A percentile compares a stretch with the other conserved stretches of the same genome.
Evolutionary conservation across 805 yeast species (phyloP).

Genomic region (Saitoella complicata): DNA sequence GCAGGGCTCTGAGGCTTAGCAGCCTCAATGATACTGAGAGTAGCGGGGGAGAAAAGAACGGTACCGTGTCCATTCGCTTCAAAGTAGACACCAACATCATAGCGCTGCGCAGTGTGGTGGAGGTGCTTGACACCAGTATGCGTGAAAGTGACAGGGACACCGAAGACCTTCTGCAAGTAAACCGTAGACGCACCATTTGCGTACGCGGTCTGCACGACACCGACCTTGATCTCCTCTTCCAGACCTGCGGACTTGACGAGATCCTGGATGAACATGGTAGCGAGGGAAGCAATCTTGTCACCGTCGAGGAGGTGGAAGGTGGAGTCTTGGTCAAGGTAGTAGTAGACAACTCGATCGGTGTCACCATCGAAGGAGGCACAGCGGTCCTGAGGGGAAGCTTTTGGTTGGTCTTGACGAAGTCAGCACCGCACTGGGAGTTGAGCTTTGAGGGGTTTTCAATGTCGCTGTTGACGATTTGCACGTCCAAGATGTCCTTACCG

Average conservation of each 20-base stretch:
- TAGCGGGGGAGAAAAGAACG: slow-evolving; percentile 53
- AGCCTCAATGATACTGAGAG: slow-evolving; percentile 24
- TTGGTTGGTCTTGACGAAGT: slow-evolving; percentile 83
- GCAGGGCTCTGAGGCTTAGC: slow-evolving; percentile 26
- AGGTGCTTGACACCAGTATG: slow-evolving; percentile 94
- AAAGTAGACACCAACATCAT: slow-evolving; percentile 84
- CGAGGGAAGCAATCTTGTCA: slow-evolving; percentile 76
- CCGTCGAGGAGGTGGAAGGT: slow-evolving; percentile 51
- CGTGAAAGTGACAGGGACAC: slow-evolving; percentile 70
- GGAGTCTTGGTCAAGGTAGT: slow-evolving; percentile 22
- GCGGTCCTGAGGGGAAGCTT: slow-evolving; percentile 39
- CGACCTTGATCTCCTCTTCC: slow-evolving; percentile 29
- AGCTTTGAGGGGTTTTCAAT: slow-evolving; percentile 50
- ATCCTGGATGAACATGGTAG: slow-evolving; percentile 50
- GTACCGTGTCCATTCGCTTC: slow-evolving; percentile 99
- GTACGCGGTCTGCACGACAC: slow-evolving; percentile 94
- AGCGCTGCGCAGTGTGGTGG: slow-evolving; percentile 72
- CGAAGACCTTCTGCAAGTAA: slow-evolving; percentile 42
- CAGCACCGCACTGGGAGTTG: slow-evolving; percentile 84
- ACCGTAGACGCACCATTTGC: slow-evolving; percentile 87
- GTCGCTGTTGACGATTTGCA: slow-evolving; percentile 22
- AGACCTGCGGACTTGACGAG: slow-evolving; percentile 32
- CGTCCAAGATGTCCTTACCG: slow-evolving; percentile 27
- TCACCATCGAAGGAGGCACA: slow-evolving; percentile 91
- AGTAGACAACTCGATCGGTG: slow-evolving; percentile 86